phyloP scores from a whole-genome alignment of 306 rosid species.

The Morella rubra region DNA sequence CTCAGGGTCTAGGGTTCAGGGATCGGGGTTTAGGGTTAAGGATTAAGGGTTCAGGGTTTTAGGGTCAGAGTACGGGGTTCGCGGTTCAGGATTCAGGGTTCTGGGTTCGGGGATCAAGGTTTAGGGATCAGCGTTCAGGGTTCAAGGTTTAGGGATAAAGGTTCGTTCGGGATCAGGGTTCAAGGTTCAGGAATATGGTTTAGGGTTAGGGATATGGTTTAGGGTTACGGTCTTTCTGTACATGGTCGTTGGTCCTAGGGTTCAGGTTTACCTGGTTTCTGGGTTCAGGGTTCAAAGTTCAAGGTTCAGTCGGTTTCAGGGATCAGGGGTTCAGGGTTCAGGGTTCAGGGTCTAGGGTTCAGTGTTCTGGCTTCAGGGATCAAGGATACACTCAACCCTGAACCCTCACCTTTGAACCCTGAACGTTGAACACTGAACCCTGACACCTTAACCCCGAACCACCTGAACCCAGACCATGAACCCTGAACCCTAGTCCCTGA shows the following conservation, averaged over 20 bases:
- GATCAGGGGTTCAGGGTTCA: background rate
- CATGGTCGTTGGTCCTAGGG: background rate
- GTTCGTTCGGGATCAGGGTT: background rate
- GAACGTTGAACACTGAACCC: too few relatives aligned
- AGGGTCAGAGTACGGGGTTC: slow-evolving; percentile 2
- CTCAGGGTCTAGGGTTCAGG: background rate
- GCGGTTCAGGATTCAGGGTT: slow-evolving; percentile 8
- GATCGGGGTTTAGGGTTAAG: background rate
- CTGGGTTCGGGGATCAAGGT: background rate
- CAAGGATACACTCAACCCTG: too few relatives aligned
- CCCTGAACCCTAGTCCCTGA: too few relatives aligned
- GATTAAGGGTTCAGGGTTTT: slow-evolving; percentile 2
- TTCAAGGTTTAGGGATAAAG: background rate
- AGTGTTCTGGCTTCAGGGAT: too few relatives aligned
- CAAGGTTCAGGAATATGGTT: background rate
- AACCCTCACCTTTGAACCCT: too few relatives aligned
- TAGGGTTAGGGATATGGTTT: slow-evolving; percentile 1
- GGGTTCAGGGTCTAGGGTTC: too few relatives aligned
- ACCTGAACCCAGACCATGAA: too few relatives aligned
- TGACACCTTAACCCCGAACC: too few relatives aligned
- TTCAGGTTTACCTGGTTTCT: background rate
- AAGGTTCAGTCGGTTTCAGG: too few relatives aligned
- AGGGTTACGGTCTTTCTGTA: slow-evolving; percentile 1
- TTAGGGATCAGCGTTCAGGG: background rate
- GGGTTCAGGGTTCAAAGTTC: slow-evolving; percentile 5